phyloP scores from a whole-genome alignment of 78 protist species.

The Blattamonas nauphoetae region DNA sequence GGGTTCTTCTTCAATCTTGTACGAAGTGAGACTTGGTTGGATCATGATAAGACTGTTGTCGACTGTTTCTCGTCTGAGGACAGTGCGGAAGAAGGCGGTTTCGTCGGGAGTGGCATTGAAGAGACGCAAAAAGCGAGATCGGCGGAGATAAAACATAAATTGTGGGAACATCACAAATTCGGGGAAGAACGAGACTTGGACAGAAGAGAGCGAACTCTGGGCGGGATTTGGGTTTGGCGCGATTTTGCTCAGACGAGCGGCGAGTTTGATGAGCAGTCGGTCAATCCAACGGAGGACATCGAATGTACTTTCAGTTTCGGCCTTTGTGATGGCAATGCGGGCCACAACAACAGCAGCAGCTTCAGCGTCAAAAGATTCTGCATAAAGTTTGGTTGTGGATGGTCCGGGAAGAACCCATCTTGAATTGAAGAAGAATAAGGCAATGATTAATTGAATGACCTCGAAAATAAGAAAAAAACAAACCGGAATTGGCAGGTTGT shows the following conservation, averaged over 20 bases:
- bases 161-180: not conserved
- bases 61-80: not conserved
- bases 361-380: conserved; percentile 62
- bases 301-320: conserved; percentile 66
- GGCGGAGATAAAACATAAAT: conserved; percentile 24
- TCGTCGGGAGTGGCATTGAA: conserved; percentile 29
- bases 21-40: conserved; percentile 22
- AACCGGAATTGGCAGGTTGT: conserved; percentile 72
- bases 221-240: not conserved
- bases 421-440: too few species aligned
- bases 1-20: not conserved
- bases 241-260: not conserved
- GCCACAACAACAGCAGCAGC: conserved; percentile 92
- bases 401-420: too few species aligned
- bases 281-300: conserved; percentile 95
- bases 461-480: too few species aligned
- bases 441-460: too few species aligned
- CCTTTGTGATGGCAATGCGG: conserved; percentile 72
- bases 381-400: too few species aligned
- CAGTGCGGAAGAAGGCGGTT: not conserved
- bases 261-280: conserved; percentile 78
- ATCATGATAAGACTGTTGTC: conserved; percentile 7
- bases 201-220: not conserved
- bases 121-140: not conserved
- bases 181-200: not conserved